A percentile compares a stretch with the other conserved stretches of the same genome.
phyloP scores from a whole-genome alignment of 2,329 filamentous ascomycete genomes.

The Neurospora sp. region DNA sequence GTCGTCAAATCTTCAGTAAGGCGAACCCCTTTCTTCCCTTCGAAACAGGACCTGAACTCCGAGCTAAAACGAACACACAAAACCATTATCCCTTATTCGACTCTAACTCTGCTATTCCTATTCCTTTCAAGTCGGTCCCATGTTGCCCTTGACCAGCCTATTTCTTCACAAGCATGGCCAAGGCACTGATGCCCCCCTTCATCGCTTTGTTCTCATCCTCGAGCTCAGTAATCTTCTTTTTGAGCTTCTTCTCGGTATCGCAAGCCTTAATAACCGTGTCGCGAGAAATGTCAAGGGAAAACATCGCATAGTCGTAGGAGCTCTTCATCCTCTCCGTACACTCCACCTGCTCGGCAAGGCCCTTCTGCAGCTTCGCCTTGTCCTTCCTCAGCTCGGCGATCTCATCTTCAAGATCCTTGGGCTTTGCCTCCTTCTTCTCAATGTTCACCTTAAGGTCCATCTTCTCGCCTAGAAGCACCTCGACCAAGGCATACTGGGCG shows the following conservation, averaged over 20 bases:
- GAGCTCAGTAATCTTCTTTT: not conserved
- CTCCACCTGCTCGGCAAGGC: no score
- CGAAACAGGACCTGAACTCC: not conserved
- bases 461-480: not conserved
- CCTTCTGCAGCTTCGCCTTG: no score
- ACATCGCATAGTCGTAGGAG: no score
- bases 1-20: not conserved
- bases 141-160: not conserved
- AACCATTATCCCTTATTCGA: not conserved
- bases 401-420: no score
- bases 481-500: not conserved
- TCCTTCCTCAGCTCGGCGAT: no score
- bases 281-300: not conserved
- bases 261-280: not conserved
- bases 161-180: not conserved
- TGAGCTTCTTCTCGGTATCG: not conserved
- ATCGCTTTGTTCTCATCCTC: not conserved
- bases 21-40: not conserved
- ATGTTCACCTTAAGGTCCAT: not conserved
- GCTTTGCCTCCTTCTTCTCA: no score
- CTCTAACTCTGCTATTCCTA: not conserved
- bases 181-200: not conserved
- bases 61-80: not conserved
- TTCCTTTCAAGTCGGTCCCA: not conserved
- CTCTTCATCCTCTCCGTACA: no score